These are phyloP conservation scores for Hirsutella thompsonii DNA, from an alignment of 2,329 filamentous ascomycete species.

Conservation along the genomic window DNA sequence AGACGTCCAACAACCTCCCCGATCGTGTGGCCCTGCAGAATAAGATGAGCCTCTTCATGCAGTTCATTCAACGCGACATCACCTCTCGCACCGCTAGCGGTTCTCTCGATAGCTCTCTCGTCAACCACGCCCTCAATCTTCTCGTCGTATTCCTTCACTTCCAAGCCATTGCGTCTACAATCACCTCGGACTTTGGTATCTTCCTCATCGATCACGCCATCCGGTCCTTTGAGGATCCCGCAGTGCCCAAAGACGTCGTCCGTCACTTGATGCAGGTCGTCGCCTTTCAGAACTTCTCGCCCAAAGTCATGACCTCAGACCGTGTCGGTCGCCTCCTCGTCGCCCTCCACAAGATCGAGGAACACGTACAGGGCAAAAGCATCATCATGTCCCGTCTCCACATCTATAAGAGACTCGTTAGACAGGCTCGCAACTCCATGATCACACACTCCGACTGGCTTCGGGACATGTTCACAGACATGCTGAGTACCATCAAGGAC, in stretches of 20 bases:
- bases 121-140: slow-evolving; percentile 66
- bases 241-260: slow-evolving; percentile 62
- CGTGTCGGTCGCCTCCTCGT: slow-evolving; percentile 59
- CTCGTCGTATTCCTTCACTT: slow-evolving; percentile 67
- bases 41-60: slow-evolving; percentile 65
- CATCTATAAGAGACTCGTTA: slow-evolving; percentile 66
- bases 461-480: slow-evolving; percentile 65
- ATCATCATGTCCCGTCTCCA: slow-evolving; percentile 64
- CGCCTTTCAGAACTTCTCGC: slow-evolving; percentile 64
- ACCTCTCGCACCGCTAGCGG: slow-evolving; percentile 44
- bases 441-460: slow-evolving; percentile 64
- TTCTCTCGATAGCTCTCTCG: slow-evolving; percentile 52
- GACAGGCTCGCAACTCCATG: slow-evolving; percentile 61
- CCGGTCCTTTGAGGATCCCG: slow-evolving; percentile 53
- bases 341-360: slow-evolving; percentile 58
- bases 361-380: slow-evolving; percentile 65
- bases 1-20: slow-evolving; percentile 71
- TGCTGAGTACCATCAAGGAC: slow-evolving; percentile 68
- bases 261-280: slow-evolving; percentile 72
- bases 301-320: slow-evolving; percentile 59
- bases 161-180: slow-evolving; percentile 51
- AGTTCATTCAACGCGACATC: slow-evolving; percentile 77
- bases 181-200: slow-evolving; percentile 66
- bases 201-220: slow-evolving; percentile 77
- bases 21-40: slow-evolving; percentile 58